phyloP scores from a whole-genome alignment of 805 yeast species.

The Candida silvicultrix region DNA sequence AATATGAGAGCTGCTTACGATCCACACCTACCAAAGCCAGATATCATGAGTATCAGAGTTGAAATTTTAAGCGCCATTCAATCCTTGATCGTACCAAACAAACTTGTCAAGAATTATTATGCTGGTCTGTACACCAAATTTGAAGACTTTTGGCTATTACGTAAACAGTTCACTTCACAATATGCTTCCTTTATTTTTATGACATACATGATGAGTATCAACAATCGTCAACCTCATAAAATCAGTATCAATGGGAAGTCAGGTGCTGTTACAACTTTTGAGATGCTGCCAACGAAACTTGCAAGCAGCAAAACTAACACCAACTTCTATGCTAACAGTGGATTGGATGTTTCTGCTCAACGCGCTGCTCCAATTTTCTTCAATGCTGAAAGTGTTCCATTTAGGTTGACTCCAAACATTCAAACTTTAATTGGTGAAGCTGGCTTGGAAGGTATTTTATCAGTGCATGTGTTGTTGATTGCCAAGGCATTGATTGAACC shows the following conservation, averaged over 20 bases:
- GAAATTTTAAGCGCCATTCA: slow-evolving; percentile 91
- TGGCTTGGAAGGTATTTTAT: slow-evolving; percentile 86
- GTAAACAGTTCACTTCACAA: slow-evolving; percentile 91
- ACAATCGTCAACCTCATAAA: slow-evolving; percentile 90
- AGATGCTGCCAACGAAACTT: slow-evolving; percentile 87
- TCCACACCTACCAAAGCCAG: slow-evolving; percentile 91
- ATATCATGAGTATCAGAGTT: slow-evolving; percentile 77
- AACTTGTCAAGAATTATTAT: slow-evolving; percentile 76
- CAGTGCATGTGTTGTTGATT: slow-evolving; percentile 77
- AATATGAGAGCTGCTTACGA: slow-evolving; percentile 90
- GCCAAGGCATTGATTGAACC: slow-evolving; percentile 89
- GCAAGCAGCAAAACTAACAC: slow-evolving; percentile 38
- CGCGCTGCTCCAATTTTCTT: slow-evolving; percentile 69
- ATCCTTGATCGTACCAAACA: slow-evolving; percentile 77
- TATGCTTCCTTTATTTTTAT: slow-evolving; percentile 90
- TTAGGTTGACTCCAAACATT: slow-evolving; percentile 92
- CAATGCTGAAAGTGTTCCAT: slow-evolving; percentile 91
- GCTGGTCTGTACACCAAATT: slow-evolving; percentile 62
- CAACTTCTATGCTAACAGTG: slow-evolving; percentile 29
- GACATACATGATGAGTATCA: slow-evolving; percentile 92
- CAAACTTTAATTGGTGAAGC: slow-evolving; percentile 92
- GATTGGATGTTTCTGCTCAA: slow-evolving; percentile 25
- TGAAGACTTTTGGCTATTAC: slow-evolving; percentile 95
- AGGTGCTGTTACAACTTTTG: slow-evolving; percentile 90
- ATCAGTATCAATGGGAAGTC: slow-evolving; percentile 74